Evolutionary conservation across 225 moss, liverwort and hornwort species (phyloP).

Genomic region (Takakia lepidozioides): DNA sequence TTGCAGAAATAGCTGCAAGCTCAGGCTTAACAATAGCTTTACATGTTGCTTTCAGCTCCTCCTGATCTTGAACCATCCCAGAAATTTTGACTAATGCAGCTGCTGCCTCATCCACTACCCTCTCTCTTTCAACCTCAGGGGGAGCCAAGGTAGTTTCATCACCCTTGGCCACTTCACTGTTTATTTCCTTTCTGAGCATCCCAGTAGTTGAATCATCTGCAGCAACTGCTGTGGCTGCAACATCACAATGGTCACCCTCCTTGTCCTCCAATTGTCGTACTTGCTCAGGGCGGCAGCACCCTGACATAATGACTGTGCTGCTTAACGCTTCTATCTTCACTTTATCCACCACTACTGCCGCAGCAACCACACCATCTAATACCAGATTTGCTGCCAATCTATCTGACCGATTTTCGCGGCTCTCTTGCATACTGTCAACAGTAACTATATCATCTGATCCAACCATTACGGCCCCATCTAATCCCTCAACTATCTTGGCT

Average conservation of each 20-base stretch:
- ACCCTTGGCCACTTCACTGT: slow-evolving; percentile 13
- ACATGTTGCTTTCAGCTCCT: slow-evolving; percentile 21
- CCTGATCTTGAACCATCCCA: slow-evolving; percentile 12
- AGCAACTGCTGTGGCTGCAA: slow-evolving; percentile 13
- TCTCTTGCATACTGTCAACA: not conserved
- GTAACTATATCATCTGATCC: not conserved
- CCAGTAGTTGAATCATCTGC: slow-evolving; percentile 16
- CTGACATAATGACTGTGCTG: not conserved
- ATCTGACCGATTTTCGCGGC: not conserved
- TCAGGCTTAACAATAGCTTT: slow-evolving; percentile 63
- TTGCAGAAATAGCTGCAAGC: slow-evolving; percentile 54
- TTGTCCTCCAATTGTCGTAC: too few species aligned
- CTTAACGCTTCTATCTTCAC: slow-evolving; percentile 13
- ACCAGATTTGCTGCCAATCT: slow-evolving; percentile 5
- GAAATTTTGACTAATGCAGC: slow-evolving; percentile 11
- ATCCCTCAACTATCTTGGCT: slow-evolving; percentile 11
- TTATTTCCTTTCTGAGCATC: slow-evolving; percentile 23
- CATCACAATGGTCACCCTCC: slow-evolving; percentile 22
- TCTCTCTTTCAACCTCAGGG: slow-evolving; percentile 15
- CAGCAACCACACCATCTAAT: slow-evolving; percentile 7
- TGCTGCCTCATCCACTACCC: slow-evolving; percentile 13
- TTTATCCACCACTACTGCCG: slow-evolving; percentile 13
- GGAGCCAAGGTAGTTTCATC: slow-evolving; percentile 15
- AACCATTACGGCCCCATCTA: not conserved
- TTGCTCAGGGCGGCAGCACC: too few species aligned